Percentiles rank a stretch among this genome's conserved stretches.
phyloP scores from a whole-genome alignment of 805 yeast genomes.

The Maudiozyma barnettii region DNA sequence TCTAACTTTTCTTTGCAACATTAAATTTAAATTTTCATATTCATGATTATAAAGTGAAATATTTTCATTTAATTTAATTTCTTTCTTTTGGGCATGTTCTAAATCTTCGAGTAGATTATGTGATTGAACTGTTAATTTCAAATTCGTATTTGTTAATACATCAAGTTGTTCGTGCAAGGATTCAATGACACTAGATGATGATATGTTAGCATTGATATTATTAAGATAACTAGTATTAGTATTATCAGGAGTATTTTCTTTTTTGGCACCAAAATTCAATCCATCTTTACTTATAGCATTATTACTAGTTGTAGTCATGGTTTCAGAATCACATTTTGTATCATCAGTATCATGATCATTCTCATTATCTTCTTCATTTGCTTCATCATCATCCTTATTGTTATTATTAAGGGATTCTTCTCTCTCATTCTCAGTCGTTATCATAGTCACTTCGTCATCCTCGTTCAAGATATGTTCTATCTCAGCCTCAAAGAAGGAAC shows the following conservation, averaged over 20 bases:
- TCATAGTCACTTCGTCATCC: slow-evolving; percentile 3
- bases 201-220: not conserved
- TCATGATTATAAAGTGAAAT: slow-evolving; percentile 67
- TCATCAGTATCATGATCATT: not conserved
- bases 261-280: not conserved
- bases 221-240: not conserved
- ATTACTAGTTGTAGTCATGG: not conserved
- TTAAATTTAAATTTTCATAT: slow-evolving; percentile 38
- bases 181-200: slow-evolving; percentile 31
- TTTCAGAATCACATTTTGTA: not conserved
- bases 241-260: not conserved
- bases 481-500: slow-evolving; percentile 4
- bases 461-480: slow-evolving; percentile 3
- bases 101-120: slow-evolving; percentile 45
- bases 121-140: slow-evolving; percentile 32
- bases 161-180: slow-evolving; percentile 42
- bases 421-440: not conserved
- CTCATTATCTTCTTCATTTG: not conserved
- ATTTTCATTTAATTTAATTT: slow-evolving; percentile 42
- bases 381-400: not conserved
- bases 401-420: not conserved
- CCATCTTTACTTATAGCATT: too few species aligned
- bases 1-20: slow-evolving; percentile 47
- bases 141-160: slow-evolving; percentile 35
- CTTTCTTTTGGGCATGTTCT: slow-evolving; percentile 35